A percentile compares a stretch with the other conserved stretches of the same genome.
phyloP scores from a whole-genome alignment of 257 asterid species.

The Solanum lycopersicoides region DNA sequence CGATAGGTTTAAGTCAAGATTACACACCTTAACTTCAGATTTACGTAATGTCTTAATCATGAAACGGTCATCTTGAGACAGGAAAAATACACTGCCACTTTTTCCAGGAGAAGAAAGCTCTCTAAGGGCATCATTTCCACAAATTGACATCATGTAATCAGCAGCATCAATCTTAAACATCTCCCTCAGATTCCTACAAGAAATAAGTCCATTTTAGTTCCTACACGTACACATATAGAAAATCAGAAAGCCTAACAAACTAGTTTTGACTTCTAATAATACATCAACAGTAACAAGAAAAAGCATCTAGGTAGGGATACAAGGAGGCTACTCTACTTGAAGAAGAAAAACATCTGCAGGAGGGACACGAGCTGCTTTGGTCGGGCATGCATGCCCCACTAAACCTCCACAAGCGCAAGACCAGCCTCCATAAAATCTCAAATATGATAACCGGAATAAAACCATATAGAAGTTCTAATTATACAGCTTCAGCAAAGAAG shows the following conservation, averaged over 20 bases:
- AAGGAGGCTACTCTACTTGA: not conserved
- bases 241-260: not conserved
- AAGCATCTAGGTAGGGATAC: not conserved
- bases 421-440: not conserved
- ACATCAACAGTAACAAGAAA: not conserved
- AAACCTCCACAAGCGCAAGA: not conserved
- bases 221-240: not conserved
- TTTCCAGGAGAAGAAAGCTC: constrained; percentile 99
- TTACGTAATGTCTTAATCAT: constrained; percentile 95
- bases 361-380: not conserved
- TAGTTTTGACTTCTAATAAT: not conserved
- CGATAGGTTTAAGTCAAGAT: constrained; percentile 11
- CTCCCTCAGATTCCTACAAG: constrained; percentile 76
- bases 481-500: not conserved
- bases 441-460: not conserved
- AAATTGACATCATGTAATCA: constrained; percentile 96
- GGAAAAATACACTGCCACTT: constrained; percentile 95
- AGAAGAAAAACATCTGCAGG: not conserved
- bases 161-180: constrained; percentile 96
- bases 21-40: constrained; percentile 86
- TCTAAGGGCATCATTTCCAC: constrained; percentile 93
- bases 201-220: constrained; percentile 8
- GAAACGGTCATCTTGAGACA: constrained; percentile 93
- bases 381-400: not conserved
- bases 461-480: not conserved